Evolutionary conservation across 1,284 basidiomycete species (phyloP).

Genomic region (Ganoderma multipileum): DNA sequence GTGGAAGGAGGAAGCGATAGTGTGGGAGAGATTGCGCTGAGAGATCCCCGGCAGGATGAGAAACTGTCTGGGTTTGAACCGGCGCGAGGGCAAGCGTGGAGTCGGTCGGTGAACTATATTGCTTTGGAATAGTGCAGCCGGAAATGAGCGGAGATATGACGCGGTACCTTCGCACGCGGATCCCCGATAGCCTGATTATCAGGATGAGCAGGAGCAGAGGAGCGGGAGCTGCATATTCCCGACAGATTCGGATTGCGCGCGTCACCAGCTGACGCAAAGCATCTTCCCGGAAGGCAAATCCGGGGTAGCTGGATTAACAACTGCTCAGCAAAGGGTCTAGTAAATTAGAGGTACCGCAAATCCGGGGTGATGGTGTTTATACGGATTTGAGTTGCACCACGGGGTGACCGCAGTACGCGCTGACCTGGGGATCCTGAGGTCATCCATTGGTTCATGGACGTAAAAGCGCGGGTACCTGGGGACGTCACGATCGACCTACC

Average conservation of each 20-base stretch:
- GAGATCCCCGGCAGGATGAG: background rate
- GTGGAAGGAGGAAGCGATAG: background rate
- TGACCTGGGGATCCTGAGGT: background rate
- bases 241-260: constrained; percentile 1
- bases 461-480: background rate
- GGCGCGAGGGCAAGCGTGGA: background rate
- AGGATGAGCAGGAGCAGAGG: constrained; percentile 1
- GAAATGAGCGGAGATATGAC: constrained; percentile 14
- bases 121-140: background rate
- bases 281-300: background rate
- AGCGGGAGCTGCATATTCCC: background rate
- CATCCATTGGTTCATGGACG: background rate
- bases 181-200: background rate
- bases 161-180: constrained; percentile 1
- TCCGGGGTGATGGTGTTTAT: background rate
- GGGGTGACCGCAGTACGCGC: constrained; percentile 6
- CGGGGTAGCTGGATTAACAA: constrained; percentile 1
- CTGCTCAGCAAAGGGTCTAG: background rate
- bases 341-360: background rate
- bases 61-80: constrained; percentile 5
- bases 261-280: constrained; percentile 1
- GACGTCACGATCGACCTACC: constrained; percentile 20
- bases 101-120: background rate
- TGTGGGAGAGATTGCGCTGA: background rate
- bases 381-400: constrained; percentile 4